Base-by-base conservation (phyloP, 768 basidiomycete species). In the Tylopilus sp. region DNA sequence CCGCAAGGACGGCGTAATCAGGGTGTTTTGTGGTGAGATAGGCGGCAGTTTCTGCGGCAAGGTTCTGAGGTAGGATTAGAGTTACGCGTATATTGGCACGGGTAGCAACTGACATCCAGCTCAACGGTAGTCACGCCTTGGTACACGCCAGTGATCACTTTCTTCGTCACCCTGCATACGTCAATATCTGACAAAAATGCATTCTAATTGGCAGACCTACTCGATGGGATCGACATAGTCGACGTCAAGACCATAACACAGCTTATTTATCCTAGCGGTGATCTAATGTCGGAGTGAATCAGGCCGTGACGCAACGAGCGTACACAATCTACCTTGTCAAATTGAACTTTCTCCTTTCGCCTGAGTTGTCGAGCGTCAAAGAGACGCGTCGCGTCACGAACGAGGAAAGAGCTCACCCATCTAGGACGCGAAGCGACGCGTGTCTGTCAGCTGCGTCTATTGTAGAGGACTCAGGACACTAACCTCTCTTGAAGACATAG, bases 1-100 rank as follows among this genome's bases (percentile, higher is more conserved):
- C 97, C 6, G 97, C 97, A 57, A 99, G 91, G 55, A 98, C 86
- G 24, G 97, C 97, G 63, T 99, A 99, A 69, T 99, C 97, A 9
- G 96, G 94, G 66, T 95, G 93, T 60, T 92, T 93, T 25, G 96
- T 98, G 6, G 97, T 98, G 56, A 98, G 84, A 69, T 87, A 98
- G 0, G 97, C 97, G 10, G 97, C 94, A 4, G 97, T 99, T 74
- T 98, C 95, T 8, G 95, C 87, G 0, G 95, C 95, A 36, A 98
- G 86, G 70, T 97, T 98, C 93, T 96, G 21, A 24, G 28, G 29
- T 21, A 3, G 28, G 19, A 47, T 64, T 22, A 62, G 61, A 24
- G 21, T 36, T n/a, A 25, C 13, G 33, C 30, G 11, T 3, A 34
- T 41, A 31, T 25, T 22, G 9, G 25, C 25, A 54, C 52, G 38